A percentile compares a stretch with the other conserved stretches of the same genome.
phyloP scores from a whole-genome alignment of 352 stramenopile species.

The Albugo candida region DNA sequence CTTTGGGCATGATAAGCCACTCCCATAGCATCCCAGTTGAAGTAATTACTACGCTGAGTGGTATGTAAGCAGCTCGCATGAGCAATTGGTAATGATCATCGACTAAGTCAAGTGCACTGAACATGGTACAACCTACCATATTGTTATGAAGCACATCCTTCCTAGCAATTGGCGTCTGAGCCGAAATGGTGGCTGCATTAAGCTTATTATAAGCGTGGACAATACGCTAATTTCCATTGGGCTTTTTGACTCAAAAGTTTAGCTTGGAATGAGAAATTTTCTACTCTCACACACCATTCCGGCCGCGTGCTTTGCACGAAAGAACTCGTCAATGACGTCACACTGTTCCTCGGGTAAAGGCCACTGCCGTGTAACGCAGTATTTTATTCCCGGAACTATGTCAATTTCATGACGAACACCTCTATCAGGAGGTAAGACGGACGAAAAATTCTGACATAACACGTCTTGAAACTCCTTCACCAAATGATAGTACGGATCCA shows the following conservation, averaged over 20 bases:
- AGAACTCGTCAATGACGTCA: constrained; percentile 7
- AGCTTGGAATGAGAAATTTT: constrained; percentile 6
- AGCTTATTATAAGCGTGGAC: constrained; percentile 10
- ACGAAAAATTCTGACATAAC: too few species aligned
- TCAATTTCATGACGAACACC: constrained; percentile 6
- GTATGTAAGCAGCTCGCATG: too few species aligned
- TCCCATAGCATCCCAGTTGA: too few species aligned
- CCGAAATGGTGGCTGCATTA: neutral
- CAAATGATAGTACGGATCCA: too few species aligned
- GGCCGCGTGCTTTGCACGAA: neutral
- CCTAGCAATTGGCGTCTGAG: constrained; percentile 5
- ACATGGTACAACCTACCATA: constrained; percentile 8
- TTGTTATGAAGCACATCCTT: constrained; percentile 12
- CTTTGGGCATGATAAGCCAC: too few species aligned
- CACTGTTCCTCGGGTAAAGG: constrained; percentile 9
- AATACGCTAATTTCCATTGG: constrained; percentile 13
- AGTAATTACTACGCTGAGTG: too few species aligned
- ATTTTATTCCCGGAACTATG: constrained; percentile 2
- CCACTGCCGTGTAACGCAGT: constrained; percentile 4
- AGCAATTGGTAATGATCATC: too few species aligned
- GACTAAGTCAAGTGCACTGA: constrained; percentile 12
- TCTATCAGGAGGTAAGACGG: neutral
- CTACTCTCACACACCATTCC: constrained; percentile 8
- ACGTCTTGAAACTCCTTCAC: too few species aligned
- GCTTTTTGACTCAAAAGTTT: constrained; percentile 15